Evolutionary conservation across 768 basidiomycete genomes (phyloP).

Genomic region (Amanita exitialis): DNA sequence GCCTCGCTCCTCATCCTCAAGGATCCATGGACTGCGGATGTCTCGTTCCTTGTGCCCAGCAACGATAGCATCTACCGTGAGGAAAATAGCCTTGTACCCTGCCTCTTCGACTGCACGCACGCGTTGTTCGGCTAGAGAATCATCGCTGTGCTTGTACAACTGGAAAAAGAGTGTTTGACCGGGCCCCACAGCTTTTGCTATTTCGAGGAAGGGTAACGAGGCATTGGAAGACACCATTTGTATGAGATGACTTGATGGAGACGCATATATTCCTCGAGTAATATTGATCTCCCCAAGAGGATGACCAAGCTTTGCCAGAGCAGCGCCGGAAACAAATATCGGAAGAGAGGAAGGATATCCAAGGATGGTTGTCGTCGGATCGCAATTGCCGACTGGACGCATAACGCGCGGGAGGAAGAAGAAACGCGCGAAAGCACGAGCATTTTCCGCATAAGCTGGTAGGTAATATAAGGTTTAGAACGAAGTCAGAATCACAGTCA

Average conservation of each 20-base stretch:
- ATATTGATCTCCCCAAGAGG: slow-evolving; percentile 82
- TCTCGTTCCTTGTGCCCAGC: slow-evolving; percentile 76
- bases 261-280: slow-evolving; percentile 39
- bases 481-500: slow-evolving; percentile 5
- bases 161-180: slow-evolving; percentile 71
- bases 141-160: slow-evolving; percentile 74
- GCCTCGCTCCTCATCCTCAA: slow-evolving; percentile 47
- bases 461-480: slow-evolving; percentile 11
- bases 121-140: slow-evolving; percentile 54
- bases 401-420: slow-evolving; percentile 85
- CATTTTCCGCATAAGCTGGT: slow-evolving; percentile 56
- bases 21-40: slow-evolving; percentile 45
- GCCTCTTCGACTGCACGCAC: slow-evolving; percentile 60
- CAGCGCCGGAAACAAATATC: slow-evolving; percentile 76
- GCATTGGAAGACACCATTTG: slow-evolving; percentile 83
- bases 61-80: slow-evolving; percentile 87
- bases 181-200: slow-evolving; percentile 44
- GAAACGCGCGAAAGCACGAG: slow-evolving; percentile 73
- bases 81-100: slow-evolving; percentile 82
- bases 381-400: slow-evolving; percentile 50
- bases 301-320: slow-evolving; percentile 80
- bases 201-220: slow-evolving; percentile 54
- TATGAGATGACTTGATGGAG: slow-evolving; percentile 55
- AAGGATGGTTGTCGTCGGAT: slow-evolving; percentile 67
- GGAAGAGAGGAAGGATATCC: slow-evolving; percentile 66